A percentile compares a stretch with the other conserved stretches of the same genome.
phyloP scores from a whole-genome alignment of 495 filamentous ascomycete species.

The Pyrenula massariospora region DNA sequence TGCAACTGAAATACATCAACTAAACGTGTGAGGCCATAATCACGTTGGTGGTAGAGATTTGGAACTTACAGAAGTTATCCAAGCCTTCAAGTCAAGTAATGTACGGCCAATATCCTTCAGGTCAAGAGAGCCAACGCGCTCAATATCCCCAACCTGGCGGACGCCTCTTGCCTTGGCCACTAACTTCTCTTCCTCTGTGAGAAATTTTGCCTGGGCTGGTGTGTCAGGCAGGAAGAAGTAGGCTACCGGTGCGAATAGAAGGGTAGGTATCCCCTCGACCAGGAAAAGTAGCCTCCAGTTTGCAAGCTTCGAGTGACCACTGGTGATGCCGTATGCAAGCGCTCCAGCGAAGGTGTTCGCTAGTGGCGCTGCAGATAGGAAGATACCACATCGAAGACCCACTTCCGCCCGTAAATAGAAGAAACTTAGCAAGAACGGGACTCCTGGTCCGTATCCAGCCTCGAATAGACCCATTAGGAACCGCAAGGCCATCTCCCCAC shows the following conservation, averaged over 20 bases:
- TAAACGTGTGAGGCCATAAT: conserved; percentile 8
- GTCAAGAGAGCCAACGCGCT: conserved; percentile 38
- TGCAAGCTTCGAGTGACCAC: conserved; percentile 49
- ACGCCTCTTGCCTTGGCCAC: conserved; percentile 48
- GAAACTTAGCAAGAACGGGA: conserved; percentile 68
- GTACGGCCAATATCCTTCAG: conserved; percentile 47
- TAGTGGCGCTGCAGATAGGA: conserved; percentile 65
- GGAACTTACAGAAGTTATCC: conserved; percentile 35
- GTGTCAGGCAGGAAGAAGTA: conserved; percentile 64
- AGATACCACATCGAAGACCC: conserved; percentile 65
- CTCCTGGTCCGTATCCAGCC: conserved; percentile 52
- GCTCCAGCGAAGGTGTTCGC: conserved; percentile 77
- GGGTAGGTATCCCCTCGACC: conserved; percentile 67
- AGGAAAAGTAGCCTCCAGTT: conserved; percentile 77
- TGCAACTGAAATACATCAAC: conserved; percentile 50
- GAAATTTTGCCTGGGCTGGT: conserved; percentile 55
- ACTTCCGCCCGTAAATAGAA: conserved; percentile 75
- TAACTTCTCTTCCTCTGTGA: conserved; percentile 54
- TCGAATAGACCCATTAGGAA: conserved; percentile 59
- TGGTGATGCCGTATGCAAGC: conserved; percentile 74
- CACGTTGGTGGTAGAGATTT: conserved; percentile 4
- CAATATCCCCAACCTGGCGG: conserved; percentile 48
- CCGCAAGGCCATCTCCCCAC: conserved; percentile 52
- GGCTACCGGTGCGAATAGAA: conserved; percentile 50
- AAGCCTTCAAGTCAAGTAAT: conserved; percentile 49